A percentile compares a stretch with the other conserved stretches of the same genome.
These are phyloP conservation scores for Roridomyces roridus DNA, from an alignment of 768 basidiomycete genomes.

Conservation along the genomic window DNA sequence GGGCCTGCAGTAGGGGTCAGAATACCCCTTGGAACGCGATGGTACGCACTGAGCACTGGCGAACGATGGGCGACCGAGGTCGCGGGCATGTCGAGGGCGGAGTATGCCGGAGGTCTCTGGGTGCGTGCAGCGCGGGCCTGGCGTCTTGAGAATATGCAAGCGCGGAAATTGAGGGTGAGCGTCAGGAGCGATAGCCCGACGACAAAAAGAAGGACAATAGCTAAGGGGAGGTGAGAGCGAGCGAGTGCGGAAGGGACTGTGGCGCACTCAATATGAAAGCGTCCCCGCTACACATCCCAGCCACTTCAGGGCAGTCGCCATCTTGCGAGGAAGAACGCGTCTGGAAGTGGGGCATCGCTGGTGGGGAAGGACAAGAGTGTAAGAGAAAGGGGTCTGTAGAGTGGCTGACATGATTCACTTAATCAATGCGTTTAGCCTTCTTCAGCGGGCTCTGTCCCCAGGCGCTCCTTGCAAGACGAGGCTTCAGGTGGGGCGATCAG, in stretches of 20 bases:
- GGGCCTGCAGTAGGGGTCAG: slow-evolving; percentile 3
- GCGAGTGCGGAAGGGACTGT: background rate
- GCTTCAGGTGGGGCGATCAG: too few species aligned
- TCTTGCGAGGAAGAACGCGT: slow-evolving; percentile 12
- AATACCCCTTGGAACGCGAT: slow-evolving; percentile 7
- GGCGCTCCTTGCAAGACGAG: too few species aligned
- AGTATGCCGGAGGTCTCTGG: slow-evolving; percentile 9
- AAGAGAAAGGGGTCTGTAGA: background rate
- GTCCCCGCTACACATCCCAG: slow-evolving; percentile 3
- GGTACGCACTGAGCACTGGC: background rate
- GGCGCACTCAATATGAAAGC: slow-evolving; percentile 7
- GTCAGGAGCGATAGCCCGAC: slow-evolving; percentile 5
- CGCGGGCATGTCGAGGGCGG: slow-evolving; percentile 10
- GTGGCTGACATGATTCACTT: slow-evolving; percentile 19
- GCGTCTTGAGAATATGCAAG: background rate
- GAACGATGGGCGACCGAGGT: background rate
- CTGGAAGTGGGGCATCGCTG: background rate
- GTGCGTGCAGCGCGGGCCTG: background rate
- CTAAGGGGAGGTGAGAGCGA: background rate
- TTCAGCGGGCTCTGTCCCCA: too few species aligned
- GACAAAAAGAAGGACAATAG: slow-evolving; percentile 6
- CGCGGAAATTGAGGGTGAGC: slow-evolving; percentile 6
- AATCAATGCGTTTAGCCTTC: too few species aligned
- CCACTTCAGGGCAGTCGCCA: background rate
- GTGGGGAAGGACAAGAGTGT: background rate